Base-by-base conservation (phyloP, 73 alveolate species). In the Paramecium primaurelia region DNA sequence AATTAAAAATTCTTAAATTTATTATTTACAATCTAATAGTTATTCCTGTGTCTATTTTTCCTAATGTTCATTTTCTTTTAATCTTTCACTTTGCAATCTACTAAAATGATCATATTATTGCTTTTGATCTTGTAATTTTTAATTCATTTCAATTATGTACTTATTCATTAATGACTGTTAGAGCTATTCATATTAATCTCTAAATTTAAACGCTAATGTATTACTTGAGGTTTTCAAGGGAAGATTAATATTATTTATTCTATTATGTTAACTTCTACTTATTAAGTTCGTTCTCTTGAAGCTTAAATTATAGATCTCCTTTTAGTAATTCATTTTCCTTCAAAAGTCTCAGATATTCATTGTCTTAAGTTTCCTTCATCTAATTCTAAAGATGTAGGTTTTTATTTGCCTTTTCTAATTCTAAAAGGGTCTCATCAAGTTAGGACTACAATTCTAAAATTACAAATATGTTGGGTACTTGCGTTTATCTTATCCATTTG, bases 321-420 rank as follows among this genome's bases (percentile, higher is more conserved):
- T 73, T 73, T 12, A 73, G 59, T n/a, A 37, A 73, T 73, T 73
- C 87, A 73, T 73, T 73, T n/a, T 73, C 87, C 37, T 73, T 73
- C 18, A 73, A 20, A 30, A 73, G 47, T 37, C 59, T 40, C 18
- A 34, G 40, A 73, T 73, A 73, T n/a, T 73, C 58, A 22, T 37
- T 73, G 58, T 73, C 87, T 37, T 37, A 6, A 1, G 58, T 30
- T 40, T 73, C 87, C 59, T 73, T 73, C 87, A 73, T 34, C 47
- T 73, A 11, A 73, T 73, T 73, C 47, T 73, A 14, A 16, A 73
- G 59, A 14, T 73, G 47, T 12, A 73, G 30, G 58, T 34, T 37
- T 20, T 73, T 73, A 22, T 37, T 20, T 37, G 87, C 87, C 47
- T 73, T 73, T 37, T 73, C 87, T 38, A 73, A 40, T 73, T 73